Percentiles rank a stretch among this genome's conserved stretches.
Conservation (phyloP, 768 basidiomycete species). For the Boletus pseudo-olivaceus region DNA sequence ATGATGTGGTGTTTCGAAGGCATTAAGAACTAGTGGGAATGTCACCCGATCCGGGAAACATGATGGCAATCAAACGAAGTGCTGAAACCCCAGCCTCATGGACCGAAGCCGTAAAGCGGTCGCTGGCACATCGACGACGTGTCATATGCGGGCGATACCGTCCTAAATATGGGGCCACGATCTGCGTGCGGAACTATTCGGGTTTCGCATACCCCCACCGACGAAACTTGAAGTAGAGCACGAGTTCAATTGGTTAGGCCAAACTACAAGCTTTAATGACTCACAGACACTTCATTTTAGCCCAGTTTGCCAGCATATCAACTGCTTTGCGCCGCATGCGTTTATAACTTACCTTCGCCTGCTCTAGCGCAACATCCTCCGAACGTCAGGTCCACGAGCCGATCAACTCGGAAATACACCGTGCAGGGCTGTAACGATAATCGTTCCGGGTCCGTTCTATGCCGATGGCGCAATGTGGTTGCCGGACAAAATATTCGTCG, state of each 20-base stretch:
- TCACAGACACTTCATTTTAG: not conserved
- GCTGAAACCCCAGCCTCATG: not conserved
- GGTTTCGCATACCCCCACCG: too few relatives aligned
- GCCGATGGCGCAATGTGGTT: not conserved
- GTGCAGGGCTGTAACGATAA: too few relatives aligned
- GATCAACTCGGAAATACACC: not conserved
- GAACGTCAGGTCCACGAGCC: not conserved
- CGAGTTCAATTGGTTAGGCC: not conserved
- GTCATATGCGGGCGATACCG: not conserved
- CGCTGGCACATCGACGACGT: not conserved
- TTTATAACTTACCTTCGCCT: not conserved
- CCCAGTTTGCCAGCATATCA: not conserved
- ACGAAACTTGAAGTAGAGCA: not conserved
- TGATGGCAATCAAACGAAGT: not conserved
- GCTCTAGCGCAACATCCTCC: not conserved
- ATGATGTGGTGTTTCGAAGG: not conserved
- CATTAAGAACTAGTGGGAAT: not conserved
- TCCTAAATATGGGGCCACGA: too few relatives aligned
- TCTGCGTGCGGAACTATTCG: too few relatives aligned
- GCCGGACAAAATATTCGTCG: not conserved
- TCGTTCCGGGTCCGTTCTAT: not conserved
- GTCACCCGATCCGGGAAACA: not conserved
- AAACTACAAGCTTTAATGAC: not conserved
- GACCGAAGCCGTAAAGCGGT: not conserved
- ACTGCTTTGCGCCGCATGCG: not conserved